Evolutionary conservation across 306 rosid species (phyloP).

Genomic region (Phaseolus lunatus): DNA sequence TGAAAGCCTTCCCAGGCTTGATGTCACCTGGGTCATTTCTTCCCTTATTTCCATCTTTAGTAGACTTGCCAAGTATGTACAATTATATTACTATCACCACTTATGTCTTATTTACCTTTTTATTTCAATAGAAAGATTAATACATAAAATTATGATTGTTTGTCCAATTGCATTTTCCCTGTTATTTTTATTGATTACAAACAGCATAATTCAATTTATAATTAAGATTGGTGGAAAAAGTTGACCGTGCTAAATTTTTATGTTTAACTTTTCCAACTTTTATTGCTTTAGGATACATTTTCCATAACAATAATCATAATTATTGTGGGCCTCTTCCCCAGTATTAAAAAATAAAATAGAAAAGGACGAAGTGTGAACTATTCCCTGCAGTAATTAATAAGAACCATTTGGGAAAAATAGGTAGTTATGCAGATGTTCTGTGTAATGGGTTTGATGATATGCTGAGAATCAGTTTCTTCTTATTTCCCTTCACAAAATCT

Average conservation of each 20-base stretch:
- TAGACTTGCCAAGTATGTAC: slow-evolving; percentile 92
- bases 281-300: slow-evolving; percentile 9
- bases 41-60: slow-evolving; percentile 74
- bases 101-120: slow-evolving; percentile 18
- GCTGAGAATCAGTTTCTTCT: slow-evolving; percentile 11
- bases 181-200: background rate
- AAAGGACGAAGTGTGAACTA: slow-evolving; percentile 1
- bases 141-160: background rate
- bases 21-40: slow-evolving; percentile 93
- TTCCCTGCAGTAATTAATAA: slow-evolving; percentile 29
- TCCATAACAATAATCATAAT: slow-evolving; percentile 8
- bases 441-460: slow-evolving; percentile 32
- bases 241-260: background rate
- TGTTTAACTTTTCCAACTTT: slow-evolving; percentile 11
- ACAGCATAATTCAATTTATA: slow-evolving; percentile 12
- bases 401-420: slow-evolving; percentile 6
- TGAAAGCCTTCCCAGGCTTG: slow-evolving; percentile 77
- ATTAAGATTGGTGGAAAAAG: slow-evolving; percentile 5
- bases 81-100: slow-evolving; percentile 16
- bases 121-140: slow-evolving; percentile 18
- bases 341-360: slow-evolving; percentile 24
- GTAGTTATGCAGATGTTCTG: background rate
- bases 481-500: slow-evolving; percentile 18
- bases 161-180: background rate
- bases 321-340: background rate